These are phyloP conservation scores for Colletotrichum lupini DNA, from an alignment of 2,329 filamentous ascomycete species.

Conservation along the genomic window DNA sequence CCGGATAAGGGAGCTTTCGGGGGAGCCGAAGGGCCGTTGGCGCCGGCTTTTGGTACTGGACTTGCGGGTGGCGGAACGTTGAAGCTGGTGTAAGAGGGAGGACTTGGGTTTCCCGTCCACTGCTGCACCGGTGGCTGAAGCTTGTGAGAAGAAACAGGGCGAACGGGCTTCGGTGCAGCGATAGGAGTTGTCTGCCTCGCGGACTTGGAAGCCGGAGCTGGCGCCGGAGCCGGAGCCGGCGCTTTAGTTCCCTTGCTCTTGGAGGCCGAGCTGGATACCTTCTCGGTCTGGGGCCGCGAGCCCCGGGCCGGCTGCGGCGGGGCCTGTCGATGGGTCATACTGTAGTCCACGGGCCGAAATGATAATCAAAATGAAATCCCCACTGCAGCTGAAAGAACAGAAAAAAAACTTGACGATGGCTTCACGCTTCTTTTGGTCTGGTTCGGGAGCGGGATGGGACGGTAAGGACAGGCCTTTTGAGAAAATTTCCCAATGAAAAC, in stretches of 20 bases:
- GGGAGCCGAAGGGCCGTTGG: background rate
- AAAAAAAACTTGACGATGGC: slow-evolving; percentile 12
- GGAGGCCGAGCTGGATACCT: background rate
- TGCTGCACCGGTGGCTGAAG: slow-evolving; percentile 16
- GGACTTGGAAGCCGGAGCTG: slow-evolving; percentile 8
- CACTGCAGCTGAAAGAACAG: background rate
- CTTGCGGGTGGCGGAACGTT: slow-evolving; percentile 23
- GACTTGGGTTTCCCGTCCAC: slow-evolving; percentile 7
- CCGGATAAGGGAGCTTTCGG: background rate
- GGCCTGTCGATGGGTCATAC: slow-evolving; percentile 17
- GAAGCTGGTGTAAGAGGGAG: slow-evolving; percentile 29
- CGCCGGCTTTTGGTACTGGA: slow-evolving; percentile 13
- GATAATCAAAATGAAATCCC: background rate
- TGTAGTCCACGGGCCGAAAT: slow-evolving; percentile 2
- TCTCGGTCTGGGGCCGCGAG: slow-evolving; percentile 16
- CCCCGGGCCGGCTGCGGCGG: slow-evolving; percentile 17
- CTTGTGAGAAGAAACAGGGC: slow-evolving; percentile 1
- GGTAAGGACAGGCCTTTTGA: slow-evolving; percentile 26
- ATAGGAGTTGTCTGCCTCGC: background rate
- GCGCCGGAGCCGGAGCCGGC: background rate
- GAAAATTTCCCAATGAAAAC: background rate
- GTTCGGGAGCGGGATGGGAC: background rate
- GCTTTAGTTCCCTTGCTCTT: background rate
- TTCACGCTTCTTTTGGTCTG: background rate
- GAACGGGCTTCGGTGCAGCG: slow-evolving; percentile 27